A percentile compares a stretch with the other conserved stretches of the same genome.
phyloP scores from a whole-genome alignment of 2,329 filamentous ascomycete species.

The Tolypocladium ophioglossoides region DNA sequence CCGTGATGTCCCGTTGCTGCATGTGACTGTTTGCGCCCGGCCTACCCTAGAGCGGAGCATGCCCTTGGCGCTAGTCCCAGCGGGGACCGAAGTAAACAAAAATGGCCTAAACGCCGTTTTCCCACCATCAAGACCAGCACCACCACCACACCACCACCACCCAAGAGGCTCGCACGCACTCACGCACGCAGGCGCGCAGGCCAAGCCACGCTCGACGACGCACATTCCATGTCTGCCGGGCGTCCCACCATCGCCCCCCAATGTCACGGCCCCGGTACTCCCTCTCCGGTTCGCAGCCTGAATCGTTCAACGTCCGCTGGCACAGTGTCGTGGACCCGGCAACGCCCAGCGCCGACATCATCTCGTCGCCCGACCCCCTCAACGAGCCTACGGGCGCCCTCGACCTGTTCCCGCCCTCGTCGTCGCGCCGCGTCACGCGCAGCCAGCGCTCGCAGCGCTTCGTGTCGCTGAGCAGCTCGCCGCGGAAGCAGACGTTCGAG shows the following conservation, averaged over 20 bases:
- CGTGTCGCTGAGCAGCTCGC: conserved; percentile 29
- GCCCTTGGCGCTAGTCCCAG: conserved; percentile 10
- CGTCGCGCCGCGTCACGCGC: conserved; percentile 31
- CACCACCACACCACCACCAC: too few relatives aligned
- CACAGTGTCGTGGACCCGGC: conserved; percentile 23
- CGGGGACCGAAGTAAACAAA: conserved; percentile 20
- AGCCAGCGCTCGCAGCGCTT: conserved; percentile 30
- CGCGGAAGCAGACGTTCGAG: conserved; percentile 46
- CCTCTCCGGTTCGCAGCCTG: conserved; percentile 9
- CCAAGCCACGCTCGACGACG: not conserved
- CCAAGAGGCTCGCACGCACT: too few relatives aligned
- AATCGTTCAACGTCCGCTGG: conserved; percentile 23
- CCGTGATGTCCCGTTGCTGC: not conserved
- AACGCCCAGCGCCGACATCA: conserved; percentile 29
- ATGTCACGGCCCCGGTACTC: conserved; percentile 18
- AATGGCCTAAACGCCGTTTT: not conserved
- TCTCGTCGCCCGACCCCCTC: conserved; percentile 42
- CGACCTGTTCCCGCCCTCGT: conserved; percentile 22
- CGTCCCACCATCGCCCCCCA: conserved; percentile 6
- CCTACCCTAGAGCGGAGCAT: not conserved
- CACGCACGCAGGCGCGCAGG: too few relatives aligned
- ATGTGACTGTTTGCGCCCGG: not conserved
- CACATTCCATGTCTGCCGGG: not conserved
- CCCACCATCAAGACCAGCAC: not conserved
- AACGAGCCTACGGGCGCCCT: conserved; percentile 27